Evolutionary conservation across 2,329 filamentous ascomycete genomes (phyloP), one percentile per base, ranked within the genome.

Genomic region (Fusarium sp.): DNA sequence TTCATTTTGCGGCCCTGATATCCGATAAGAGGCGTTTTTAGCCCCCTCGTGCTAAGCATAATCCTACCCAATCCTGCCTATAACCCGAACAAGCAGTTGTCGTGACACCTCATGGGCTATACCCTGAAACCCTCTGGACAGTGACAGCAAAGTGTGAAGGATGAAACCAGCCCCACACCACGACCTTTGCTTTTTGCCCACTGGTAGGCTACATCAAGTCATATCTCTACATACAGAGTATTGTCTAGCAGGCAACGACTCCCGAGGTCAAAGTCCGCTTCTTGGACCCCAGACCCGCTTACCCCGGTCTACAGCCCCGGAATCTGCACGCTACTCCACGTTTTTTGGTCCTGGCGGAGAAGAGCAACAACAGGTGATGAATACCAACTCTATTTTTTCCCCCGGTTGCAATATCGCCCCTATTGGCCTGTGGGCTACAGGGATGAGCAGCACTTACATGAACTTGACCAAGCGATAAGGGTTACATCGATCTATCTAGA

Each of bases 331-430:
- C 54, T 57, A 44, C 72, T 76, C 72, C 72, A 63, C 63, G 69
- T 71, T 76, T 76, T 73, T 73, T 58, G 60, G 74, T 72, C 59
- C 65, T 72, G 72, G 56, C 33, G 56, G 70, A 45, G 48, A 35
- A 27, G 41, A 58, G 19, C 19, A 23, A 59, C 51, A 27, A 55
- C 42, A 69, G 60, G 51, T 54, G 77, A 64, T 78, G 73, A 79
- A 77, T 72, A 37, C 27, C 33, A 44, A 54, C 19, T 41, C 49
- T 45, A 69, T 79, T 79, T 77, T 78, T n/a, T n/a, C n/a, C n/a
- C n/a, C 76, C 77, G 72, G 63, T 59, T 77, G 56, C 72, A 46
- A 70, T 74, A 72, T 69, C 63, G 63, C 63, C 45, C 69, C 74
- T 48, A 46, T 57, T n/a, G 23, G 12, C 39, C 70, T 70, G 25